phyloP scores from a whole-genome alignment of 1,284 basidiomycete species.

The Ustilago lituana region DNA sequence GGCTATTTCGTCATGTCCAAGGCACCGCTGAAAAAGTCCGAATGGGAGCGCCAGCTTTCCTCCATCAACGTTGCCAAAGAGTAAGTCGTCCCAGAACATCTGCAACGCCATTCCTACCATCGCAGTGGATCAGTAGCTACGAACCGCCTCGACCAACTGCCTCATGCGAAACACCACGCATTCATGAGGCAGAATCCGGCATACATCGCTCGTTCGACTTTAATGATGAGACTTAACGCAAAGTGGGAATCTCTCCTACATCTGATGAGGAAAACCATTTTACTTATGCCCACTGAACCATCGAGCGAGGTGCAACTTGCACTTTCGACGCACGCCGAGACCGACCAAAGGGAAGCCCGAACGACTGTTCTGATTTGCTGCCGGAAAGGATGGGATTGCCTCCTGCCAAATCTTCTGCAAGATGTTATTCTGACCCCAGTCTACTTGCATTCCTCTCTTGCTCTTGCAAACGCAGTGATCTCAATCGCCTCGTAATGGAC shows the following conservation, averaged over 20 bases:
- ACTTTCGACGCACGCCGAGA: constrained; percentile 3
- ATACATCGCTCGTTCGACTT: constrained; percentile 38
- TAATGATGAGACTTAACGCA: constrained; percentile 70
- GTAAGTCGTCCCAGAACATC: constrained; percentile 68
- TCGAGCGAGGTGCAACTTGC: constrained; percentile 16
- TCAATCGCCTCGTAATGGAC: constrained; percentile 96
- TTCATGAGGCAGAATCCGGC: too few relatives aligned
- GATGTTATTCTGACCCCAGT: too few relatives aligned
- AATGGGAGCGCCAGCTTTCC: constrained; percentile 70
- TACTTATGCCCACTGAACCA: constrained; percentile 70
- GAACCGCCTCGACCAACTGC: too few relatives aligned
- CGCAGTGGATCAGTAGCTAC: too few relatives aligned
- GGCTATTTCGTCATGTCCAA: constrained; percentile 39
- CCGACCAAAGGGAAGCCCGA: background rate
- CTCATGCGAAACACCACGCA: too few relatives aligned
- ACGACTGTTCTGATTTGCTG: constrained; percentile 2
- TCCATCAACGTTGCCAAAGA: constrained; percentile 70
- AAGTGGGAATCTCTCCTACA: constrained; percentile 76
- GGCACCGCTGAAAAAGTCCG: constrained; percentile 54
- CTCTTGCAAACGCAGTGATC: constrained; percentile 76
- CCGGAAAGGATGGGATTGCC: background rate
- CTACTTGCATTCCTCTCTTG: too few relatives aligned
- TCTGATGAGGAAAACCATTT: constrained; percentile 69
- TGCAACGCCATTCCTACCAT: too few relatives aligned
- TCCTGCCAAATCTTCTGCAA: too few relatives aligned